Evolutionary conservation across 257 asterid species (phyloP).

Genomic region (Nicotiana sylvestris): DNA sequence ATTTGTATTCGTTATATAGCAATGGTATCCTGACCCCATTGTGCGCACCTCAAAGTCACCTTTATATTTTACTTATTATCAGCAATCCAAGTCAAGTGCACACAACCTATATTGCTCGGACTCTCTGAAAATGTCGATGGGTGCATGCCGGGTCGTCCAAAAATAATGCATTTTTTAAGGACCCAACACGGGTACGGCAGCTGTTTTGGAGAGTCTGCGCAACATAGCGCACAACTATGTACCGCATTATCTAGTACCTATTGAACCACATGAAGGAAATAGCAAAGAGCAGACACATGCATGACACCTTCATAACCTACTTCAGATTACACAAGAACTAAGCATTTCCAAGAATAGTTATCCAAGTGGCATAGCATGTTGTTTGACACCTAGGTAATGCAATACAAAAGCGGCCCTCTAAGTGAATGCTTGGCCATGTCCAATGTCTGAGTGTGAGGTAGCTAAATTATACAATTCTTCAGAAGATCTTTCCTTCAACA

Average conservation of each 20-base stretch:
- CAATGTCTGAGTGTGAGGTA: background rate
- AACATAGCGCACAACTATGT: background rate
- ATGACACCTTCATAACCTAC: background rate
- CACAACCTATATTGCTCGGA: background rate
- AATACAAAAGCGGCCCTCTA: background rate
- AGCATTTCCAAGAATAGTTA: background rate
- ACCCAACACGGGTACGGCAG: no score
- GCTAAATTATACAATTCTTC: background rate
- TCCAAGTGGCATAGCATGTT: background rate
- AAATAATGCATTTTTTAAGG: no score
- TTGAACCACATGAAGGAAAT: background rate
- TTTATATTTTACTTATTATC: no score
- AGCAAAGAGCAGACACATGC: background rate
- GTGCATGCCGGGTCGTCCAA: no score
- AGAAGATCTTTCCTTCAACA: background rate
- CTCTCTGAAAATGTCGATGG: no score
- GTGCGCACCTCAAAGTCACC: background rate
- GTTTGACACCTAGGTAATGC: background rate
- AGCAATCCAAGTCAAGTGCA: background rate
- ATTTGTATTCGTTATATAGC: no score
- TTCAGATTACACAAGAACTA: background rate
- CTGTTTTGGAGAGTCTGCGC: no score
- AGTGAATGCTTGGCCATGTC: background rate
- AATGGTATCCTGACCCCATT: no score
- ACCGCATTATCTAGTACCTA: background rate